phyloP scores from a whole-genome alignment of 78 protist genomes.

The Polysphondylium violaceum region DNA sequence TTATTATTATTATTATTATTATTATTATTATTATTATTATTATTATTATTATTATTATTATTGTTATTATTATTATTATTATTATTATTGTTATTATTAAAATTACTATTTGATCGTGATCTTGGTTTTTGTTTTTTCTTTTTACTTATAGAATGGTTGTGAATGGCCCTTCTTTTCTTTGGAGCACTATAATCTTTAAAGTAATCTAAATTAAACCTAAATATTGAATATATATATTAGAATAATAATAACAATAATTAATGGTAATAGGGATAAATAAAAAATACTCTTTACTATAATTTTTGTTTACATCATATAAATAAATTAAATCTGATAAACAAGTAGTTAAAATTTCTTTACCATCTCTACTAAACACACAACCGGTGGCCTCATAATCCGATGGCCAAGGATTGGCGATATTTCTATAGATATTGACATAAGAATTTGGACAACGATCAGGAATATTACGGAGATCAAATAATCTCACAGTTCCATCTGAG shows the following conservation, averaged over 20 bases:
- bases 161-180: constrained; percentile 53
- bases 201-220: constrained; percentile 50
- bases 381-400: constrained; percentile 42
- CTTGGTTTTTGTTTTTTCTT: background rate
- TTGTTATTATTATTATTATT: background rate
- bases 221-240: background rate
- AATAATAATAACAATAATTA: background rate
- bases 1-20: background rate
- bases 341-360: constrained; percentile 66
- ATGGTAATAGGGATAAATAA: background rate
- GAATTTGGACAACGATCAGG: constrained; percentile 34
- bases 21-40: background rate
- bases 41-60: background rate
- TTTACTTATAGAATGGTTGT: background rate
- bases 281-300: constrained; percentile 50
- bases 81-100: background rate
- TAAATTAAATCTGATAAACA: constrained; percentile 50
- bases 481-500: constrained; percentile 71
- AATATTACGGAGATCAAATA: constrained; percentile 69
- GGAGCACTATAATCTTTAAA: constrained; percentile 19
- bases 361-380: constrained; percentile 60
- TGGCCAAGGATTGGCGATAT: constrained; percentile 35
- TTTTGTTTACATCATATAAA: constrained; percentile 52
- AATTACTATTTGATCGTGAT: background rate
- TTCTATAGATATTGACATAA: constrained; percentile 72